phyloP scores from a whole-genome alignment of 2,329 filamentous ascomycete genomes.

The Akanthomyces lecanii region DNA sequence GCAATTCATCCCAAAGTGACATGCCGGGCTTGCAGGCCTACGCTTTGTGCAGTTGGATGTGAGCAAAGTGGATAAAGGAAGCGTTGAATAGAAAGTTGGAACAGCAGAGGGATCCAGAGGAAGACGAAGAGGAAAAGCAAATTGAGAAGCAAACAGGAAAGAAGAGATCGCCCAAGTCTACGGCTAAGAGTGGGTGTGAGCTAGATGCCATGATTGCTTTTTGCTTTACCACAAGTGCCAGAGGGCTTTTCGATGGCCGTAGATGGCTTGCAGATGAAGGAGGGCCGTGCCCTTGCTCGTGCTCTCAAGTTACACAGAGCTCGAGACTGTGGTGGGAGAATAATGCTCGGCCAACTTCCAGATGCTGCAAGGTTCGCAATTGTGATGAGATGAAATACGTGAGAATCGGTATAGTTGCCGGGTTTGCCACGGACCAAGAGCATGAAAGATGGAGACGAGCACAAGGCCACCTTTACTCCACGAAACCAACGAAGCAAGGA shows the following conservation, averaged over 20 bases:
- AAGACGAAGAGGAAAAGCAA: neutral
- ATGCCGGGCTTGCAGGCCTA: neutral
- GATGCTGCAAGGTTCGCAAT: neutral
- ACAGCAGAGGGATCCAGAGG: neutral
- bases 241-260: neutral
- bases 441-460: too few species aligned
- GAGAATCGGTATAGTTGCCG: too few species aligned
- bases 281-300: neutral
- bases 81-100: neutral
- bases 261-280: constrained; percentile 5
- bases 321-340: too few species aligned
- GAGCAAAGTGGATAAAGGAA: neutral
- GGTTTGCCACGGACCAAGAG: too few species aligned
- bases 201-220: neutral
- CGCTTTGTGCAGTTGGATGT: neutral
- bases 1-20: constrained; percentile 5
- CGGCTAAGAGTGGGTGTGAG: neutral
- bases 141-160: neutral
- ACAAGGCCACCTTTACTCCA: neutral
- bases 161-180: neutral
- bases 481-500: neutral
- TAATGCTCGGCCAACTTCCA: neutral
- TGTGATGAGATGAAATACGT: neutral
- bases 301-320: neutral
- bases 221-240: neutral